Conservation (phyloP, 768 basidiomycete genomes). For the Udeniomyces megalosporus region DNA sequence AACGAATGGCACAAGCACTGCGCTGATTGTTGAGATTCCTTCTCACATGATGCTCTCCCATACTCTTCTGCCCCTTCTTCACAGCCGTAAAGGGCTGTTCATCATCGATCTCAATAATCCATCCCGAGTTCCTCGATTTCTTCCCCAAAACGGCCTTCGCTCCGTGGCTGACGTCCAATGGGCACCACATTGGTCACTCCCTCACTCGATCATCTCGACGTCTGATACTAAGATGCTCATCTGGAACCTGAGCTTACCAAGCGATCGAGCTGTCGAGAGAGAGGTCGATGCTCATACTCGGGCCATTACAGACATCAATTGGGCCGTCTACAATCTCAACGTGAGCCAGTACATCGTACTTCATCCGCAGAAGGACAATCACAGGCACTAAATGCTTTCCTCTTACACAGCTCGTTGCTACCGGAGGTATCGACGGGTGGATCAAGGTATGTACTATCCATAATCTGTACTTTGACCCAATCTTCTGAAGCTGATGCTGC, state of each 20-base stretch:
- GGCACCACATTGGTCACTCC: neutral
- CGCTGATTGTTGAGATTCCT: neutral
- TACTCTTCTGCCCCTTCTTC: slow-evolving; percentile 18
- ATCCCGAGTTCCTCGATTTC: slow-evolving; percentile 70
- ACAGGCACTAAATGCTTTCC: neutral
- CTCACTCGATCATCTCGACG: slow-evolving; percentile 21
- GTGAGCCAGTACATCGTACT: slow-evolving; percentile 30
- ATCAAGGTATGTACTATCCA: slow-evolving; percentile 39
- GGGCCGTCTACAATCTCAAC: slow-evolving; percentile 75
- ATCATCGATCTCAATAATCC: slow-evolving; percentile 87
- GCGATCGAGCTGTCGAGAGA: slow-evolving; percentile 66
- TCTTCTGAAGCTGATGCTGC: no score
- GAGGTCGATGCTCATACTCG: slow-evolving; percentile 79
- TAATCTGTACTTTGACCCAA: no score
- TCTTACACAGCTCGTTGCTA: slow-evolving; percentile 40
- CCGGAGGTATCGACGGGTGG: slow-evolving; percentile 87
- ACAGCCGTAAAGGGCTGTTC: slow-evolving; percentile 64
- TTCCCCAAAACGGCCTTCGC: slow-evolving; percentile 94
- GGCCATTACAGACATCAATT: slow-evolving; percentile 95
- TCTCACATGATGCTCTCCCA: neutral
- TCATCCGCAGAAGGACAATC: no score
- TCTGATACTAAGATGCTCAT: slow-evolving; percentile 42
- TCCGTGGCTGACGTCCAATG: slow-evolving; percentile 41
- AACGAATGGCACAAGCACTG: neutral
- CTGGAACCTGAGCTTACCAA: slow-evolving; percentile 70